A percentile compares a stretch with the other conserved stretches of the same genome.
phyloP scores from a whole-genome alignment of 257 asterid genomes.

The Linderniella brevidens region DNA sequence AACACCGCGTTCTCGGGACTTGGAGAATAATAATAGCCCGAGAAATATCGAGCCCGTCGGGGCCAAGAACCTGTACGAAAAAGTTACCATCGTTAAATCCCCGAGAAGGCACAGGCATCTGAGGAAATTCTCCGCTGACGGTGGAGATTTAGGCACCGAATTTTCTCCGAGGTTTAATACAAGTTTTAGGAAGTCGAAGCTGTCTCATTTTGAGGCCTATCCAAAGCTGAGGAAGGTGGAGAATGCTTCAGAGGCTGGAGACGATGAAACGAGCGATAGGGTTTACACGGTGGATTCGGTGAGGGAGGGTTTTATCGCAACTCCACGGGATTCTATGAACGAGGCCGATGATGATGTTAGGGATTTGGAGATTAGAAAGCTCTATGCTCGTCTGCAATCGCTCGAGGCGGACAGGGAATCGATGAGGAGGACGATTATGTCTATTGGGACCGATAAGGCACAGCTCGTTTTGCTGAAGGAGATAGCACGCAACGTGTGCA shows the following conservation, averaged over 20 bases:
- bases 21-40: constrained; percentile 56
- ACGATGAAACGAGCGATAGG: constrained; percentile 58
- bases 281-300: constrained; percentile 88
- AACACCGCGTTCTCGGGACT: constrained; percentile 49
- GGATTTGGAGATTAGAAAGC: constrained; percentile 72
- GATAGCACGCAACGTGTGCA: constrained; percentile 85
- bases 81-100: constrained; percentile 63
- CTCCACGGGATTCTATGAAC: constrained; percentile 37
- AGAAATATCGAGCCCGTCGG: constrained; percentile 32
- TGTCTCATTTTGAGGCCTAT: constrained; percentile 28
- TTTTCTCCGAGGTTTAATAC: constrained; percentile 36
- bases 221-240: constrained; percentile 44
- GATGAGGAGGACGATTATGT: constrained; percentile 81
- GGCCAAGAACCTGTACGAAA: constrained; percentile 48
- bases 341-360: constrained; percentile 25
- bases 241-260: constrained; percentile 48
- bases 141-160: constrained; percentile 33
- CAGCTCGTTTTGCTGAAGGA: constrained; percentile 77
- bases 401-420: constrained; percentile 98
- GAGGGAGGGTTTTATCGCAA: constrained; percentile 31
- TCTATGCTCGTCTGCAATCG: constrained; percentile 80
- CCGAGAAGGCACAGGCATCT: constrained; percentile 47
- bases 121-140: constrained; percentile 48
- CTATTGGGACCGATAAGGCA: constrained; percentile 91
- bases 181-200: constrained; percentile 36